Evolutionary conservation across 352 stramenopile genomes (phyloP), one percentile per base, ranked within the genome.

Genomic region (Thalassiosira oceanica): DNA sequence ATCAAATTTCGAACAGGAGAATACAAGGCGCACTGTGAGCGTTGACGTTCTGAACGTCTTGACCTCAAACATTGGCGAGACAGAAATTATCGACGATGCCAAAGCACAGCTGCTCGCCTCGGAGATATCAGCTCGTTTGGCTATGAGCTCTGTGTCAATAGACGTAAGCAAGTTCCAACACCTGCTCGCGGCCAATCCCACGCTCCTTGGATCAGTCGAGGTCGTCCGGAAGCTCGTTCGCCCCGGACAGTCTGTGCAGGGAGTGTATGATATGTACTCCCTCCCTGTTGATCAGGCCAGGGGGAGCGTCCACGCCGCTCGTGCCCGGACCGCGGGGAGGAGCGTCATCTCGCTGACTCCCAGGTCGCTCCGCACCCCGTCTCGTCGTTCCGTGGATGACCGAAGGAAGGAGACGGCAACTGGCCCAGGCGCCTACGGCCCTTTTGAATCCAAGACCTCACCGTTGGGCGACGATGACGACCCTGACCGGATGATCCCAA

Each of bases 121-220:
- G 23, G 23, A 67, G 31, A 52, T 67, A n/a, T n/a, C n/a, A n/a
- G n/a, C n/a, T n/a, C n/a, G n/a, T n/a, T n/a, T n/a, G n/a, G n/a
- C n/a, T n/a, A n/a, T n/a, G n/a, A n/a, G n/a, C n/a, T n/a, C n/a
- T n/a, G n/a, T n/a, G n/a, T n/a, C n/a, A n/a, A n/a, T 64, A 23
- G 54, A 64, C 18, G 39, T 37, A 27, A 6, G 28, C 1, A 64
- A 54, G 41, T 57, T 64, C 42, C 18, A 55, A 20, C 42, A 57
- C 24, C 21, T 43, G 5, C 13, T 64, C 8, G 54, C 54, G 4
- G 15, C 43, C 18, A 28, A 64, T 42, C 35, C 54, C 18, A 64
- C 54, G 11, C 44, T 10, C 20, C 15, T 16, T 11, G 54, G 54
- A 16, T 39, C 42, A 18, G n/a, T n/a, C n/a, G n/a, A n/a, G n/a